These are phyloP conservation scores for Quillaja saponaria DNA, from an alignment of 306 rosid species.

Conservation along the genomic window DNA sequence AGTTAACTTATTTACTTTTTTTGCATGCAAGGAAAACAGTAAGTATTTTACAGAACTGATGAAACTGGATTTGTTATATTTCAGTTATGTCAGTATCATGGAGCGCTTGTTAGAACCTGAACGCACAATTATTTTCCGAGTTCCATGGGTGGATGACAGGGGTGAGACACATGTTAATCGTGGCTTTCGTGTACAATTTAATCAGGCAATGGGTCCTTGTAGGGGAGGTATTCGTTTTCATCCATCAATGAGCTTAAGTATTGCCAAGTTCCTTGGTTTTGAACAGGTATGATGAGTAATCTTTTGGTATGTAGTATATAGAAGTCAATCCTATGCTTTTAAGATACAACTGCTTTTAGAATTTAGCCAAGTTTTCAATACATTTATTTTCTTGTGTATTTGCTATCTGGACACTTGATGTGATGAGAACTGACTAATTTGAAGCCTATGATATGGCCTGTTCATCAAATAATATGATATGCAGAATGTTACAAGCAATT, in stretches of 20 bases:
- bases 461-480: slow-evolving; percentile 2
- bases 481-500: not conserved
- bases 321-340: slow-evolving; percentile 2
- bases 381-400: slow-evolving; percentile 13
- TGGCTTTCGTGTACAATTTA: slow-evolving; percentile 90
- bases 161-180: slow-evolving; percentile 85
- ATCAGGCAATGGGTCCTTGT: slow-evolving; percentile 96
- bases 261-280: slow-evolving; percentile 94
- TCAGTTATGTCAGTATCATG: slow-evolving; percentile 92
- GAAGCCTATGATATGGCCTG: slow-evolving; percentile 7
- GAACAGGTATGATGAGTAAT: slow-evolving; percentile 65
- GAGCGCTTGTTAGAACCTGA: slow-evolving; percentile 98
- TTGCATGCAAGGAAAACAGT: not conserved
- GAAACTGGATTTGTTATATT: slow-evolving; percentile 28
- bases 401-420: slow-evolving; percentile 17
- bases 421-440: slow-evolving; percentile 10
- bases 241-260: slow-evolving; percentile 80
- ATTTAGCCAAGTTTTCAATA: slow-evolving; percentile 13
- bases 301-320: slow-evolving; percentile 20
- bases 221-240: slow-evolving; percentile 96
- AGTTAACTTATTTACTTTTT: slow-evolving; percentile 4
- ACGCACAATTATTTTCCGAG: slow-evolving; percentile 83
- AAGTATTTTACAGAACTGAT: slow-evolving; percentile 22
- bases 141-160: slow-evolving; percentile 96
- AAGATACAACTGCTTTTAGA: slow-evolving; percentile 5